Conservation (phyloP, 306 rosid species). For the Betula pendula region DNA sequence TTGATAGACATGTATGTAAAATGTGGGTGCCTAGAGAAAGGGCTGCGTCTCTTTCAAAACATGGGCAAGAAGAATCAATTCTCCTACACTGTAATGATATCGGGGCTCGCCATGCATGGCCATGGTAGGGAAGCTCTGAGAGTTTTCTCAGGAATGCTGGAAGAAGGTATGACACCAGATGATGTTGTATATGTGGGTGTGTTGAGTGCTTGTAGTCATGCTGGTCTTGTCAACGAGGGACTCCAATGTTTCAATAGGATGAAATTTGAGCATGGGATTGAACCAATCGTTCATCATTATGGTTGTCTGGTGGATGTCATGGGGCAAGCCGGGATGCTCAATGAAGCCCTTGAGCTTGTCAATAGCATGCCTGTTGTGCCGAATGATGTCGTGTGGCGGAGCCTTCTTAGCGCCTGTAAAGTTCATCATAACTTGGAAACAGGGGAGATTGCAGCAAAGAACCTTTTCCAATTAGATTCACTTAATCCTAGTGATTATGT, state of each 20-base stretch:
- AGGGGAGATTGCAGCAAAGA: slow-evolving; percentile 60
- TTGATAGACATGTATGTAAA: slow-evolving; percentile 81
- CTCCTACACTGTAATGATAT: slow-evolving; percentile 71
- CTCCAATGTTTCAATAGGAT: slow-evolving; percentile 48
- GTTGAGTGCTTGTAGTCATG: slow-evolving; percentile 70
- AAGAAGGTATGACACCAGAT: slow-evolving; percentile 67
- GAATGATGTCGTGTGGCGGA: slow-evolving; percentile 74
- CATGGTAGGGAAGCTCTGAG: slow-evolving; percentile 67
- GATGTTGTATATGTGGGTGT: slow-evolving; percentile 62
- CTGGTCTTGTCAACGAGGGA: slow-evolving; percentile 78
- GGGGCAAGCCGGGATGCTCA: slow-evolving; percentile 71
- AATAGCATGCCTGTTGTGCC: slow-evolving; percentile 56
- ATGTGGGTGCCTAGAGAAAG: slow-evolving; percentile 74
- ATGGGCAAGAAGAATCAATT: slow-evolving; percentile 63
- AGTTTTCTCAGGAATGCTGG: slow-evolving; percentile 61
- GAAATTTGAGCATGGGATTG: slow-evolving; percentile 58
- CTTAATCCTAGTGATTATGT: slow-evolving; percentile 65
- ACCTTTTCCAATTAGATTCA: slow-evolving; percentile 45
- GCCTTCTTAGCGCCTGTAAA: slow-evolving; percentile 78
- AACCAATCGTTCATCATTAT: slow-evolving; percentile 68
- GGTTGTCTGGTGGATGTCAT: slow-evolving; percentile 85
- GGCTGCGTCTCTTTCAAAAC: slow-evolving; percentile 43
- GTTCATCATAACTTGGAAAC: slow-evolving; percentile 61
- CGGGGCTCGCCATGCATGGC: slow-evolving; percentile 84
- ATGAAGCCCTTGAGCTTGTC: slow-evolving; percentile 64